Evolutionary conservation across 768 basidiomycete genomes (phyloP).

Genomic region (Cyclocybe aegerita): DNA sequence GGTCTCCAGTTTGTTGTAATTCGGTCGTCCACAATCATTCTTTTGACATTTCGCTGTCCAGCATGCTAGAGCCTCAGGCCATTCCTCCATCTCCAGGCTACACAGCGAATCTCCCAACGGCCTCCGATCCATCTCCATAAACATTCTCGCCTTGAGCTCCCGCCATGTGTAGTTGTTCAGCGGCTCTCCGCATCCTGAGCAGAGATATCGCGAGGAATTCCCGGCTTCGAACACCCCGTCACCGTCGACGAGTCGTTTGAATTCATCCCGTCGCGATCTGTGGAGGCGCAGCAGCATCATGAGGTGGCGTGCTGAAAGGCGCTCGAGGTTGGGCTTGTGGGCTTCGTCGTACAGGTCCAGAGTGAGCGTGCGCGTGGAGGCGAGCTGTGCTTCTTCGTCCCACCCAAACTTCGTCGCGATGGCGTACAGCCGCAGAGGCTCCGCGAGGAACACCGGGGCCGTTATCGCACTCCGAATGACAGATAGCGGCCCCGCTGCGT

Average conservation of each 20-base stretch:
- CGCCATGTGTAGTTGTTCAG: conserved; percentile 39
- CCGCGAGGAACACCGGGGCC: conserved; percentile 38
- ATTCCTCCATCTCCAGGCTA: conserved; percentile 40
- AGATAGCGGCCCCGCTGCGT: conserved; percentile 42
- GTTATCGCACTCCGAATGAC: conserved; percentile 40
- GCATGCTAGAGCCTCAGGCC: conserved; percentile 39
- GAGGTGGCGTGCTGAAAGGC: conserved; percentile 32
- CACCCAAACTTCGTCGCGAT: conserved; percentile 44
- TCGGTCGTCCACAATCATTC: conserved; percentile 27
- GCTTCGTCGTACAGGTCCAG: conserved; percentile 37
- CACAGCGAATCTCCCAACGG: conserved; percentile 37
- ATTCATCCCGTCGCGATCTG: conserved; percentile 34
- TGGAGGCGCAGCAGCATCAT: conserved; percentile 41
- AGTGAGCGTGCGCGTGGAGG: conserved; percentile 39
- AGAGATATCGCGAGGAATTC: conserved; percentile 29
- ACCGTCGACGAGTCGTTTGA: conserved; percentile 35
- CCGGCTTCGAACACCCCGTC: conserved; percentile 36
- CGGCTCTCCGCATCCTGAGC: conserved; percentile 30
- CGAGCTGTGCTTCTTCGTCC: conserved; percentile 41
- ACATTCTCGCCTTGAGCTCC: conserved; percentile 37
- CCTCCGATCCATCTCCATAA: conserved; percentile 36
- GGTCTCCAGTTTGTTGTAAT: conserved; percentile 35
- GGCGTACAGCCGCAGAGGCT: conserved; percentile 48
- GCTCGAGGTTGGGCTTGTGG: conserved; percentile 28
- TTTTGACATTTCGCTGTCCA: conserved; percentile 36